phyloP scores from a whole-genome alignment of 169 alveolate species.

The Eimeria necatrix region DNA sequence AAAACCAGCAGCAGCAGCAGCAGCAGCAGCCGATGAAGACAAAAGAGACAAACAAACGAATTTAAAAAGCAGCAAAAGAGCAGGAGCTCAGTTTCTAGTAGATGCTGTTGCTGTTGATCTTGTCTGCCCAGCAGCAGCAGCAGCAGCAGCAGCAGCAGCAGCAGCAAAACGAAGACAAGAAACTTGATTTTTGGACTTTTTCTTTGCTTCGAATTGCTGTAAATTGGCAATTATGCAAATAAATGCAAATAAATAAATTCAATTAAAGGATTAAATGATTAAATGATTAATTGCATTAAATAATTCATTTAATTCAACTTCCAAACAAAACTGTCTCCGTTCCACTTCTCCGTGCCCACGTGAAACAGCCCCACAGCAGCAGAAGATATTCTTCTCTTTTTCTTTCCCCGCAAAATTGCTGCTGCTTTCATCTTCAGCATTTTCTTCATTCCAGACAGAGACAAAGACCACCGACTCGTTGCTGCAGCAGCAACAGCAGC shows the following conservation, averaged over 20 bases:
- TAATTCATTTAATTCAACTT: background rate
- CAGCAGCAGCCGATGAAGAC: background rate
- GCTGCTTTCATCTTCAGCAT: background rate
- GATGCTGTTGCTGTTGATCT: slow-evolving; percentile 36
- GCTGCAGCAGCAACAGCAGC: background rate
- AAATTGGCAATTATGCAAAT: background rate
- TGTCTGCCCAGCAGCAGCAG: background rate
- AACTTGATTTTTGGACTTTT: no score
- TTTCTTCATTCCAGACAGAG: no score
- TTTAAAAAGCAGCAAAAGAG: background rate
- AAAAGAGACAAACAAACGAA: background rate
- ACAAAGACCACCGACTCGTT: no score
- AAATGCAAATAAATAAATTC: background rate
- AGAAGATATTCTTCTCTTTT: background rate
- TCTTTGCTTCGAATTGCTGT: background rate
- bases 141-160: no score
- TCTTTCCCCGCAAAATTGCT: background rate
- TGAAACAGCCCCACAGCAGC: background rate
- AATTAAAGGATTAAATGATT: background rate
- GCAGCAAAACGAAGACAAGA: no score
- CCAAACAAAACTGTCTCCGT: background rate
- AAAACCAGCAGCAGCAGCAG: background rate
- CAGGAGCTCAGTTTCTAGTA: background rate
- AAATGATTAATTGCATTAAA: background rate
- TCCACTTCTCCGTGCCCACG: background rate